Conservation (phyloP, 1,284 basidiomycete species). For the Lignosus rhinocerotis region DNA sequence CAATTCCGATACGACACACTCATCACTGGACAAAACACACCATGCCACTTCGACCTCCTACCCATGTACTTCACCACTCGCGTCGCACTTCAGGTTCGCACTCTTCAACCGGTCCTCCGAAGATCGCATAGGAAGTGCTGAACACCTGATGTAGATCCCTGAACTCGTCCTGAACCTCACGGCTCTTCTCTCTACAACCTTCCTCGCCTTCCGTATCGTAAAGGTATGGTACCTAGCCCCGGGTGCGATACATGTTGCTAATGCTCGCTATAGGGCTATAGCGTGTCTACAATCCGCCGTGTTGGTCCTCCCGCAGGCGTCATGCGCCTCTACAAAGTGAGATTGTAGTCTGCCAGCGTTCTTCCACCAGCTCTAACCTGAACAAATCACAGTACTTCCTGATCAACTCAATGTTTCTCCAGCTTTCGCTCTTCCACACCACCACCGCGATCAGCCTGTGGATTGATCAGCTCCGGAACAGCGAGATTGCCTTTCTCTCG, state of each 20-base stretch:
- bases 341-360: not conserved
- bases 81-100: constrained; percentile 42
- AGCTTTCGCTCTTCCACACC: constrained; percentile 56
- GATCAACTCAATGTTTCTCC: constrained; percentile 55
- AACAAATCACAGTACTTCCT: constrained; percentile 46
- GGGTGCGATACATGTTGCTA: not conserved
- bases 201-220: constrained; percentile 48
- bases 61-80: constrained; percentile 44
- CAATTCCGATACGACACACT: constrained; percentile 38
- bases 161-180: constrained; percentile 48
- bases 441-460: constrained; percentile 53
- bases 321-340: constrained; percentile 50
- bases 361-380: not conserved
- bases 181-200: constrained; percentile 43
- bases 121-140: not conserved
- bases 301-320: constrained; percentile 54
- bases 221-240: constrained; percentile 34
- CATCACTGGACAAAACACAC: constrained; percentile 41
- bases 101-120: not conserved
- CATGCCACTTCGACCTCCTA: constrained; percentile 51
- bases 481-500: constrained; percentile 45
- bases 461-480: constrained; percentile 52
- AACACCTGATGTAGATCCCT: constrained; percentile 40
- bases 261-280: constrained; percentile 41
- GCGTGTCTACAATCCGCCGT: constrained; percentile 49